Conservation (phyloP, 306 rosid species). For the Dryas octopetala region DNA sequence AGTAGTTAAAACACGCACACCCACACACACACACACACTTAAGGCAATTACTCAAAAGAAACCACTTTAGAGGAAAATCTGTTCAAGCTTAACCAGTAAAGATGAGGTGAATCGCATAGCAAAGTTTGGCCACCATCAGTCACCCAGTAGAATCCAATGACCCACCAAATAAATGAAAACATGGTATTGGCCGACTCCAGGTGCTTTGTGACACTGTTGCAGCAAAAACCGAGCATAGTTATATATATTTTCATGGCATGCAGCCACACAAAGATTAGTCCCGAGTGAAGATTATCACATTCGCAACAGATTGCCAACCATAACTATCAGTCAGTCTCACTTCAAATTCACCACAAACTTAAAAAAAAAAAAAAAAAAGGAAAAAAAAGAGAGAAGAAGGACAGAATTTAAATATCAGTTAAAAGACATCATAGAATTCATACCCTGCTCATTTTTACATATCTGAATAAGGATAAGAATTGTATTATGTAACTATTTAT, state of each 20-base stretch:
- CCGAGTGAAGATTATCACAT: background rate
- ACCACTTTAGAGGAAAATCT: background rate
- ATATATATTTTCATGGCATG: constrained; percentile 1
- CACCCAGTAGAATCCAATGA: constrained; percentile 87
- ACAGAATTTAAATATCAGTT: background rate
- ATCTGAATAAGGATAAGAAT: background rate
- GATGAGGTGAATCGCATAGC: constrained; percentile 60
- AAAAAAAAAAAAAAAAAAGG: background rate
- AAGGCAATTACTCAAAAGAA: constrained; percentile 1
- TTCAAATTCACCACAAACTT: background rate
- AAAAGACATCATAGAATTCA: background rate
- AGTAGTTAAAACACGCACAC: constrained; percentile 17
- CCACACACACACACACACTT: background rate
- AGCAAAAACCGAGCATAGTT: constrained; percentile 2
- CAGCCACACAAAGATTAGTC: background rate
- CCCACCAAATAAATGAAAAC: constrained; percentile 87
- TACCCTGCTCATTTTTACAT: background rate
- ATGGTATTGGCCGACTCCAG: constrained; percentile 66
- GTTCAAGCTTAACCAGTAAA: constrained; percentile 70
- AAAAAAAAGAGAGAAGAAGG: background rate
- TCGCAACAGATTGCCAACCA: constrained; percentile 4
- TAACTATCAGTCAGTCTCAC: background rate
- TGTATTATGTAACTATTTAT: background rate
- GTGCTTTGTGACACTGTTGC: constrained; percentile 53
- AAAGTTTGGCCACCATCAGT: constrained; percentile 66